These are phyloP conservation scores for Lactarius pseudohatsudake DNA, from an alignment of 768 basidiomycete genomes.

Conservation along the genomic window DNA sequence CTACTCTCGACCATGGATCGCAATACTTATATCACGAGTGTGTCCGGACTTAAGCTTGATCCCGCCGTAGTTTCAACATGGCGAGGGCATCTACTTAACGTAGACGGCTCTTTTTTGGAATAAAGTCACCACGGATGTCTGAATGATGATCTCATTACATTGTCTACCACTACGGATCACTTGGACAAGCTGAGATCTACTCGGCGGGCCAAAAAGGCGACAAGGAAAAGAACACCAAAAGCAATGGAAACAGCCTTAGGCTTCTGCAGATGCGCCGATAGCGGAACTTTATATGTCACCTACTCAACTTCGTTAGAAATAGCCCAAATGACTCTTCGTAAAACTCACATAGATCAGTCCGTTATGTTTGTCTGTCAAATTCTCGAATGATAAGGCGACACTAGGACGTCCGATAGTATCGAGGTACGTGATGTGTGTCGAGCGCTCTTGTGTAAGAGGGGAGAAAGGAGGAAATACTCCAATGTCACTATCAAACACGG, in stretches of 20 bases:
- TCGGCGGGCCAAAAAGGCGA: slow-evolving; percentile 47
- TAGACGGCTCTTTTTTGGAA: background rate
- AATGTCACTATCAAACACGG: slow-evolving; percentile 58
- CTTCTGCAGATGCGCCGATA: slow-evolving; percentile 83
- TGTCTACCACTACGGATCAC: slow-evolving; percentile 3
- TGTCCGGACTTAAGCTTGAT: no score
- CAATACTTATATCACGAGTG: background rate
- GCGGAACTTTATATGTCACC: slow-evolving; percentile 86
- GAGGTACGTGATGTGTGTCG: slow-evolving; percentile 83
- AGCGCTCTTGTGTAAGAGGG: slow-evolving; percentile 55
- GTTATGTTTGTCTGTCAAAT: slow-evolving; percentile 77
- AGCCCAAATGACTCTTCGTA: background rate
- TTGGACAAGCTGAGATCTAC: slow-evolving; percentile 49
- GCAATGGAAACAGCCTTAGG: slow-evolving; percentile 74
- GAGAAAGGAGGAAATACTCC: slow-evolving; percentile 77
- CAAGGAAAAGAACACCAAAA: slow-evolving; percentile 63
- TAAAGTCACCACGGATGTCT: slow-evolving; percentile 24
- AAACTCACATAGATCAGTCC: slow-evolving; percentile 77
- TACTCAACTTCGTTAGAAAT: slow-evolving; percentile 36
- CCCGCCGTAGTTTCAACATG: slow-evolving; percentile 40
- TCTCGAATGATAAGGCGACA: slow-evolving; percentile 67
- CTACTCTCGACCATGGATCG: background rate
- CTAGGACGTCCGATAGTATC: slow-evolving; percentile 88
- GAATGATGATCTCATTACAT: slow-evolving; percentile 37
- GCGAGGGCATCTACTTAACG: slow-evolving; percentile 17